Evolutionary conservation across 2,329 filamentous ascomycete species (phyloP).

Genomic region (Magnaporthiopsis rhizophila): DNA sequence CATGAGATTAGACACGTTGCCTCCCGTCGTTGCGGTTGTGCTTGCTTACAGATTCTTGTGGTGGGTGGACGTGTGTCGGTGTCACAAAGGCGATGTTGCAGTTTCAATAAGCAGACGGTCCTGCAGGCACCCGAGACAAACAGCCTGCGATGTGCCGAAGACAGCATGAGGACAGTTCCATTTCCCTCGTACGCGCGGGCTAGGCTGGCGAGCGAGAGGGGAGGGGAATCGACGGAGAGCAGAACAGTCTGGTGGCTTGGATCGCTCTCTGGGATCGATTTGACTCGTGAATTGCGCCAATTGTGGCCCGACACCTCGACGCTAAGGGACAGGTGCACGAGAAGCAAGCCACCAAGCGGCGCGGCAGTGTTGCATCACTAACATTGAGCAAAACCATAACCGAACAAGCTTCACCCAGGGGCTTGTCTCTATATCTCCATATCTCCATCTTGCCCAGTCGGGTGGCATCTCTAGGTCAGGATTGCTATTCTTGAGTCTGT

Average conservation of each 20-base stretch:
- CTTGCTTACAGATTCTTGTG: not conserved
- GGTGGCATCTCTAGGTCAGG: not conserved
- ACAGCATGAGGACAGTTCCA: too few relatives aligned
- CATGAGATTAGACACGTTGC: not conserved
- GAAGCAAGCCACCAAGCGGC: too few relatives aligned
- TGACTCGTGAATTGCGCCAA: too few relatives aligned
- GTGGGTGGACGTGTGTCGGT: not conserved
- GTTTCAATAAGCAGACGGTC: not conserved
- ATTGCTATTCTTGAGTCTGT: not conserved
- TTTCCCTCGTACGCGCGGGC: too few relatives aligned
- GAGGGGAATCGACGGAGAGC: not conserved
- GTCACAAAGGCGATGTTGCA: not conserved
- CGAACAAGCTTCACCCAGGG: not conserved
- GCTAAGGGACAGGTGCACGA: too few relatives aligned
- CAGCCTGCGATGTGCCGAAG: too few relatives aligned
- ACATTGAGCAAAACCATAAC: not conserved
- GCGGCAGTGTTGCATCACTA: not conserved
- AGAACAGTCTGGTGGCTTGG: too few relatives aligned
- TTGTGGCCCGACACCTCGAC: too few relatives aligned
- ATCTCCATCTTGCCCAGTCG: not conserved
- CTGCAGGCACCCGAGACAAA: not conserved
- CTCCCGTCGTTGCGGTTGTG: too few relatives aligned
- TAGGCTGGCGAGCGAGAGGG: not conserved
- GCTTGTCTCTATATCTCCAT: not conserved
- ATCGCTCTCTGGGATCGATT: too few relatives aligned